These are phyloP conservation scores for Pleurotus citrinopileatus DNA, from an alignment of 768 basidiomycete species.

Conservation along the genomic window DNA sequence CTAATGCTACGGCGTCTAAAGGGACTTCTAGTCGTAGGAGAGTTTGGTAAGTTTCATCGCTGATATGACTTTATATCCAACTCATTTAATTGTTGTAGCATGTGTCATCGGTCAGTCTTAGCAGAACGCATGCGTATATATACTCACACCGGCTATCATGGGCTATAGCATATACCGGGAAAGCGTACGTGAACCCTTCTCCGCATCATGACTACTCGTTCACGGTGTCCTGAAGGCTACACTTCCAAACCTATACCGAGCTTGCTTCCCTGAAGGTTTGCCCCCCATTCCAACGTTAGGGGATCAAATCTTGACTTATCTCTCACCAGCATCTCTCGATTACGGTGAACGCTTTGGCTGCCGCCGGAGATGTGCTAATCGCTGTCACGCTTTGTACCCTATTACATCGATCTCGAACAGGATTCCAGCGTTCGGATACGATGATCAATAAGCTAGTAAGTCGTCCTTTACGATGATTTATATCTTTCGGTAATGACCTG, in stretches of 20 bases:
- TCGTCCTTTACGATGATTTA: background rate
- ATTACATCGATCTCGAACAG: slow-evolving; percentile 46
- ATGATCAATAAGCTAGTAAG: slow-evolving; percentile 48
- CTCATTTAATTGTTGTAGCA: slow-evolving; percentile 15
- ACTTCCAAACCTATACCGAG: slow-evolving; percentile 32
- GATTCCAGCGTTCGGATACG: slow-evolving; percentile 51
- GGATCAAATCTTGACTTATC: background rate
- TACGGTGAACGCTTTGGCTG: slow-evolving; percentile 48
- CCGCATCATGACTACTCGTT: background rate
- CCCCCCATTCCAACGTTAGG: slow-evolving; percentile 1
- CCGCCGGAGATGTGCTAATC: slow-evolving; percentile 46
- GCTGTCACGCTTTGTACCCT: slow-evolving; percentile 43
- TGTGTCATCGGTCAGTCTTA: slow-evolving; percentile 15
- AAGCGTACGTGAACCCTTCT: slow-evolving; percentile 31
- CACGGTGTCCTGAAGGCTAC: slow-evolving; percentile 23
- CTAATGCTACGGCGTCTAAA: too few relatives aligned
- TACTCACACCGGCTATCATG: background rate
- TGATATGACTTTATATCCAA: background rate
- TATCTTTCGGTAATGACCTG: background rate
- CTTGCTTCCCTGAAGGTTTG: slow-evolving; percentile 34
- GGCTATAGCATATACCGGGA: slow-evolving; percentile 35
- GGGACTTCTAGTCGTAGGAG: slow-evolving; percentile 16
- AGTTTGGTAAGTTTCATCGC: slow-evolving; percentile 22
- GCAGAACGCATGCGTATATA: background rate
- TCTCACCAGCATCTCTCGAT: slow-evolving; percentile 46